Conservation (phyloP, 768 basidiomycete genomes). For the Podaxis pistillaris region DNA sequence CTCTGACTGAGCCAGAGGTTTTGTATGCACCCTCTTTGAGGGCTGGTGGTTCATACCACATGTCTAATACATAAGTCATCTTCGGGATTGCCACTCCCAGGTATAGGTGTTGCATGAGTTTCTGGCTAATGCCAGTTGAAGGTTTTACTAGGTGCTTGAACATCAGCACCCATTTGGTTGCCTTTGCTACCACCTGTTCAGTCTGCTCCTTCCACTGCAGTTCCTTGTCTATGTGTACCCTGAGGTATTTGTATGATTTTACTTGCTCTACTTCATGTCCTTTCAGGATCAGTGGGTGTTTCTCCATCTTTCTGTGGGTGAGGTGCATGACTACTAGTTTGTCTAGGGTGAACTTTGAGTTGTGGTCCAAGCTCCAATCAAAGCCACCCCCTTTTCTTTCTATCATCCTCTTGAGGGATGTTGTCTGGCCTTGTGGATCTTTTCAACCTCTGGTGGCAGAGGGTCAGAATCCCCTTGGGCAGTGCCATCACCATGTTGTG, state of each 20-base stretch:
- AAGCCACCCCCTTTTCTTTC: constrained; percentile 22
- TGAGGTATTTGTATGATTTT: constrained; percentile 24
- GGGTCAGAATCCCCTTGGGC: constrained; percentile 30
- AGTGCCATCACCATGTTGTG: constrained; percentile 35
- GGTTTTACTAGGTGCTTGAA: constrained; percentile 17
- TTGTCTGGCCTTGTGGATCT: constrained; percentile 43
- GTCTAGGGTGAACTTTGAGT: constrained; percentile 28
- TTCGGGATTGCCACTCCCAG: constrained; percentile 24
- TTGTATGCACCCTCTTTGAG: not conserved
- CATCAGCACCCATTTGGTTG: constrained; percentile 15
- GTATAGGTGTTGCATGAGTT: constrained; percentile 24
- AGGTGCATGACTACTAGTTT: constrained; percentile 31
- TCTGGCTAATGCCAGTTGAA: constrained; percentile 15
- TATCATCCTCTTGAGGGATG: constrained; percentile 31
- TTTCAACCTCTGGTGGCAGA: constrained; percentile 24
- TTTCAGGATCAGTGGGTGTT: constrained; percentile 9
- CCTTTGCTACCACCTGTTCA: constrained; percentile 12
- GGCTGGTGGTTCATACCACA: constrained; percentile 22
- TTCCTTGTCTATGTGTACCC: constrained; percentile 23
- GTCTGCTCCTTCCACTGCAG: constrained; percentile 17
- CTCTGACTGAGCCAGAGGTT: constrained; percentile 13
- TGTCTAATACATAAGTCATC: constrained; percentile 23
- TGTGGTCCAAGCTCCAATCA: constrained; percentile 26
- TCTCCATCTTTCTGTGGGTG: not conserved
- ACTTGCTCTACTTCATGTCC: constrained; percentile 15